Percentiles rank a stretch among this genome's conserved stretches.
phyloP scores from a whole-genome alignment of 2,329 filamentous ascomycete species.

The Colletotrichum chrysophilum region DNA sequence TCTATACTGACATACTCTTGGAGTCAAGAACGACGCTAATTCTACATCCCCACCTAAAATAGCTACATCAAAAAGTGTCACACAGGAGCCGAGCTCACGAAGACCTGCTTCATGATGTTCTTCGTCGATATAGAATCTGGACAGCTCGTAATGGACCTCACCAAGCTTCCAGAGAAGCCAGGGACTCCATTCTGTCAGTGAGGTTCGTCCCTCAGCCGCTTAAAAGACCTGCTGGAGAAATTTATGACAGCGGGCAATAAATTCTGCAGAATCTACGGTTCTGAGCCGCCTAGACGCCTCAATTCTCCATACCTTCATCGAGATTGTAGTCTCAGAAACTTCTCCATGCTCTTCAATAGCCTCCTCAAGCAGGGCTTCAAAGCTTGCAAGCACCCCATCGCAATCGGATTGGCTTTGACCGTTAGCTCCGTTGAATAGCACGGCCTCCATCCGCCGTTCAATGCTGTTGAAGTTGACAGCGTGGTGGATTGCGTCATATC shows the following conservation, averaged over 20 bases:
- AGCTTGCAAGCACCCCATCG: background rate
- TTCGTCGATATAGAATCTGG: background rate
- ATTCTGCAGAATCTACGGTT: background rate
- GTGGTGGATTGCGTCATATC: background rate
- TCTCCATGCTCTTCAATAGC: background rate
- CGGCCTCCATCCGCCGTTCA: background rate
- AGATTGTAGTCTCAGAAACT: background rate
- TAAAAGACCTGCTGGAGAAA: background rate
- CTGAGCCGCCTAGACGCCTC: background rate
- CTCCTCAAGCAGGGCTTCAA: background rate
- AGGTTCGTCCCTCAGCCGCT: background rate
- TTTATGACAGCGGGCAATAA: background rate
- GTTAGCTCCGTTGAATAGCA: background rate
- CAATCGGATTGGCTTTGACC: background rate
- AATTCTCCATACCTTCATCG: background rate
- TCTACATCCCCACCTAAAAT: background rate
- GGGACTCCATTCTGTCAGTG: background rate
- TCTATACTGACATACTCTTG: background rate
- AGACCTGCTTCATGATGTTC: background rate
- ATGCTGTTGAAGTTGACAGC: background rate
- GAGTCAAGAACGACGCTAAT: background rate
- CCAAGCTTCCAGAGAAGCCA: background rate
- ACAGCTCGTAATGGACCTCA: background rate
- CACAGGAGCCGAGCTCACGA: background rate
- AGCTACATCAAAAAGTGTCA: background rate